phyloP scores from a whole-genome alignment of 805 yeast species.

The Metschnikowia borealis region DNA sequence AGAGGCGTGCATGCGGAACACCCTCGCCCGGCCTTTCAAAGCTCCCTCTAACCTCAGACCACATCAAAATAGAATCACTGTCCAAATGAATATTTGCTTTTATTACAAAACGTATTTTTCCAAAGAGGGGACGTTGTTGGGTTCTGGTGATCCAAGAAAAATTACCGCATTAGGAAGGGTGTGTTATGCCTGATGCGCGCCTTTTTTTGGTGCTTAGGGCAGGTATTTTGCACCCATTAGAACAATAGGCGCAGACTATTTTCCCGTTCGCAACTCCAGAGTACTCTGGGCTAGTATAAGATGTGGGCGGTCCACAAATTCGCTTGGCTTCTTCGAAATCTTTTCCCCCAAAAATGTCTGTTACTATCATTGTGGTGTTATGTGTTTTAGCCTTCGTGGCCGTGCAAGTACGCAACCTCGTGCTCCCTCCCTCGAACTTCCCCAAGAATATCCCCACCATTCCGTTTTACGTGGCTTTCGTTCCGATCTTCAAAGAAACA shows the following conservation, averaged over 20 bases:
- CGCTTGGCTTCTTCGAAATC: no score
- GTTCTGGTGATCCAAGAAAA: neutral
- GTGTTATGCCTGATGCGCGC: neutral
- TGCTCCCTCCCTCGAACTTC: constrained; percentile 48
- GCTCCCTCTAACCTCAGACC: no score
- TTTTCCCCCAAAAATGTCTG: neutral
- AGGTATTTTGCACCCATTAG: neutral
- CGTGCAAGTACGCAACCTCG: constrained; percentile 13
- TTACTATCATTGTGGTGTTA: neutral
- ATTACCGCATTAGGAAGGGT: neutral
- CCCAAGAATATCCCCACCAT: constrained; percentile 55
- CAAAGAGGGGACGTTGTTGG: no score
- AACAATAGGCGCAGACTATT: neutral
- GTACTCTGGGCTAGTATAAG: neutral
- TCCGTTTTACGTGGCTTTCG: constrained; percentile 56
- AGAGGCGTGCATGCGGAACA: no score
- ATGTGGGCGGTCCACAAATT: neutral
- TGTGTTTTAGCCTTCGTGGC: neutral
- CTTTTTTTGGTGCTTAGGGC: neutral
- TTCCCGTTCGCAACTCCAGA: neutral
- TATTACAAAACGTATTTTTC: no score
- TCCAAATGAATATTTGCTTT: no score
- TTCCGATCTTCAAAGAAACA: constrained; percentile 39
- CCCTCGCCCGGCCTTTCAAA: no score
- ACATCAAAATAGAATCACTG: no score